phyloP scores from a whole-genome alignment of 2,329 filamentous ascomycete genomes.

The Dactylellina sp. region DNA sequence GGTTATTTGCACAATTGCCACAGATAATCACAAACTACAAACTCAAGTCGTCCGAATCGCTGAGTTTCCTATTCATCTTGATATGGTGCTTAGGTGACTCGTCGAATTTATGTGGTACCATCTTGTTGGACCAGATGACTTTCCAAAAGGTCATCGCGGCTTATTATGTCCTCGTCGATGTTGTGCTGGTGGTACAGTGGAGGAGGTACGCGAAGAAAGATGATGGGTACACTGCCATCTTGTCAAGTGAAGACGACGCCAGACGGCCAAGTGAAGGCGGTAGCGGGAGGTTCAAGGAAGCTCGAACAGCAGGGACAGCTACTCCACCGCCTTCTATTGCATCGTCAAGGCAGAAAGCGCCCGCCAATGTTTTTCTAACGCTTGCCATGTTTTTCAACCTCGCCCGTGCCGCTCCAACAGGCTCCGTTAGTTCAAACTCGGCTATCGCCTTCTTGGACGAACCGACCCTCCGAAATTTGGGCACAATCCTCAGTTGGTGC shows the following conservation, averaged over 20 bases:
- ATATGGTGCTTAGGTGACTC: constrained; percentile 75
- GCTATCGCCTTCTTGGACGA: constrained; percentile 32
- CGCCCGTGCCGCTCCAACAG: constrained; percentile 36
- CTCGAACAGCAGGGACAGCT: background rate
- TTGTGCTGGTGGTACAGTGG: constrained; percentile 73
- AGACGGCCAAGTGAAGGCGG: constrained; percentile 62
- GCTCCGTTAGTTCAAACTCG: background rate
- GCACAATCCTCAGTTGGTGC: constrained; percentile 42
- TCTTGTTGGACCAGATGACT: constrained; percentile 73
- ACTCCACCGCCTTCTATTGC: constrained; percentile 25
- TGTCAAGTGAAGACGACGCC: constrained; percentile 57
- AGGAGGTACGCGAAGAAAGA: constrained; percentile 71
- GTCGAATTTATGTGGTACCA: constrained; percentile 71
- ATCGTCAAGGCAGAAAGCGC: constrained; percentile 4
- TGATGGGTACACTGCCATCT: constrained; percentile 57
- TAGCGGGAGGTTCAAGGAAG: constrained; percentile 47
- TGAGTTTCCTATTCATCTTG: constrained; percentile 74
- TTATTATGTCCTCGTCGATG: constrained; percentile 76
- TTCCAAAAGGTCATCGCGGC: constrained; percentile 75
- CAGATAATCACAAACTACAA: constrained; percentile 77
- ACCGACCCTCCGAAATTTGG: constrained; percentile 9
- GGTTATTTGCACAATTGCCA: constrained; percentile 77
- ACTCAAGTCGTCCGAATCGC: constrained; percentile 73
- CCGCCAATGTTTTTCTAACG: constrained; percentile 29
- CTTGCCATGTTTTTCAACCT: constrained; percentile 48